phyloP scores from a whole-genome alignment of 768 basidiomycete genomes.

The Chalciporus piperatus region DNA sequence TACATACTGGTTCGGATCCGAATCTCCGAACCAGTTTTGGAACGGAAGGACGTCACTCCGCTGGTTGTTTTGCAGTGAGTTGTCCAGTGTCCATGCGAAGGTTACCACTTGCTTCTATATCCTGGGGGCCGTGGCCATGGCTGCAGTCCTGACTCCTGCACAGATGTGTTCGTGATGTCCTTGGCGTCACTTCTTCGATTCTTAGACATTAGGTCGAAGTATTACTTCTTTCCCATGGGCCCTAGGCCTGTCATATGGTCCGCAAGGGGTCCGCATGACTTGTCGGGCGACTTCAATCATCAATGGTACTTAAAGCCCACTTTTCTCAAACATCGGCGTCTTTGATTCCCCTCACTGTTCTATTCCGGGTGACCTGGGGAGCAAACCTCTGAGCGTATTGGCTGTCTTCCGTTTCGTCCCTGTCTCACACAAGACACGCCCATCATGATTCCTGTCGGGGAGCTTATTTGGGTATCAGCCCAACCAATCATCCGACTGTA shows the following conservation, averaged over 20 bases:
- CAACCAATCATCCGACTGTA: slow-evolving; percentile 61
- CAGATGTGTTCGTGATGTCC: neutral
- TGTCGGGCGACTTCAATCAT: neutral
- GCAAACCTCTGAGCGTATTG: neutral
- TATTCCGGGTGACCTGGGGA: neutral
- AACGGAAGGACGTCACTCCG: too few species aligned
- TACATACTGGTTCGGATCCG: neutral
- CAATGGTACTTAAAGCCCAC: neutral
- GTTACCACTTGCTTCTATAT: neutral
- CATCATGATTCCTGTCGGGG: slow-evolving; percentile 35
- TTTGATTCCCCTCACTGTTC: neutral
- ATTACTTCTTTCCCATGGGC: neutral
- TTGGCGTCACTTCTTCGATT: too few species aligned
- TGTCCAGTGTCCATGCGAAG: neutral
- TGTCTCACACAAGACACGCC: neutral
- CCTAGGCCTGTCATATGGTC: neutral
- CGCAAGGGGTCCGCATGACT: too few species aligned
- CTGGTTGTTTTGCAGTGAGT: too few species aligned
- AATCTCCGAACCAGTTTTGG: neutral
- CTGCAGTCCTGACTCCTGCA: neutral
- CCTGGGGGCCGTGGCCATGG: neutral
- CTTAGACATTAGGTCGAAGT: neutral
- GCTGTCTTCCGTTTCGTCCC: neutral
- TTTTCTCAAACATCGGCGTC: neutral
- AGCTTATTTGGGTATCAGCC: slow-evolving; percentile 61